Base-by-base conservation (phyloP, 164 flowering plant species). In the Houttuynia cordata region DNA sequence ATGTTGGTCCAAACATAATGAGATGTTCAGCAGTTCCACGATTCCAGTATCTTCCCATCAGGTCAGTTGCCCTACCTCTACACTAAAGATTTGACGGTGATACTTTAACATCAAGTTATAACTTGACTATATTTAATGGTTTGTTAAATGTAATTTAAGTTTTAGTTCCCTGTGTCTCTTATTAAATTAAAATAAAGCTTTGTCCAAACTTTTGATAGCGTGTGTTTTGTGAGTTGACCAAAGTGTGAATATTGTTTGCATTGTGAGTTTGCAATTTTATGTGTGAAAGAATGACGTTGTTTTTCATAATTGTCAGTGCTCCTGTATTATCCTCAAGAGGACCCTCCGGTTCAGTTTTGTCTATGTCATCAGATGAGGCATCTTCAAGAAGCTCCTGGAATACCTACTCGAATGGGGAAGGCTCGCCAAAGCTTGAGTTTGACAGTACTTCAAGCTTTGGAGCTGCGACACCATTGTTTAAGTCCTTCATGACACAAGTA, bases 31-130 rank as follows among this genome's bases (percentile, higher is more conserved):
- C 76, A 7, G 87, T 93, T 70, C 95, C 97, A 63, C 91, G 97
- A 15, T 94, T 94, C 76, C 85, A 86, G 67, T 94, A 90, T 68
- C 97, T 94, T 74, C 99, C 99, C 34, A 93, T 93, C 76, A 90
- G 99, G 99, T 93, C 22, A n/a, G 65, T 63, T 6, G 58, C 64
- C 20, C 34, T 22, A 21, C 7, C 20, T 53, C 20, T 25, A 41
- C 0, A 1, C 18, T 24, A 30, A 30, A 30, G 6, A 30, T 6
- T 45, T 45, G 49, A 1, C 8, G 49, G 49, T 7, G 49, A 45
- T 45, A 45, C 8, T 17, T 45, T 17, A 10, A 30, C 37, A 30
- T 30, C 37, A 30, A 2, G 6, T 30, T 30, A 30, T 30, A 2
- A 30, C 37, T 30, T 30, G 37, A 6, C 6, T 30, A 30, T 30